Evolutionary conservation across 495 filamentous ascomycete species (phyloP), one percentile per base, ranked within the genome.

Genomic region (Lophiotrema nucula): DNA sequence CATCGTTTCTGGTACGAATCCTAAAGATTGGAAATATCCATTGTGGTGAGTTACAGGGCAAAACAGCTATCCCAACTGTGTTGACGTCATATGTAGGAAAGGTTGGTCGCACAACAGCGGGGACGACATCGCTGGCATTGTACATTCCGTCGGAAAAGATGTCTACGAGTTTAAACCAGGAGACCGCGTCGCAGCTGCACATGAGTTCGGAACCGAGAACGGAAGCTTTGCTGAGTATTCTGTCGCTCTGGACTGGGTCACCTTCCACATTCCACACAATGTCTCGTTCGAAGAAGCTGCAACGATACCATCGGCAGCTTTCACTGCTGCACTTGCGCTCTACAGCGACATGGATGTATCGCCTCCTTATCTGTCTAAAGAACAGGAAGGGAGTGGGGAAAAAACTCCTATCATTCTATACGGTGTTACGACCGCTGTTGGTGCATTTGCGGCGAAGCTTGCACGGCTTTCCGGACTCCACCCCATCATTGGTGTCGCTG

Each of bases 1-100:
- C 2, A 44, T 53, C 18, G 48, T 53, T 22, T 47, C 58, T 23
- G 63, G 59, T 11, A 45, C 59, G 24, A 66, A 66, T 37, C 63
- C 63, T 15, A 66, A 66, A 41, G 63, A 66, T 49, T 66, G 56
- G 56, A 57, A 57, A 41, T 22, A 50, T 50, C 43, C 53, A n/a
- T n/a, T n/a, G n/a, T n/a, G n/a, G n/a, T n/a, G 22, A 5, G 16
- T 3, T 18, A 33, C 21, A 10, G 12, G 3, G 5, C 28, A 41
- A 11, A 53, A 49, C n/a, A n/a, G n/a, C 2, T 10, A 55, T 23
- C 18, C n/a, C 13, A 18, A 16, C 13, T 24, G 15, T 39, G 13
- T 27, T 16, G 37, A 4, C 15, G 18, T 43, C 43, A n/a, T n/a
- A n/a, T n/a, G n/a, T n/a, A n/a, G n/a, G n/a, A n/a, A n/a, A n/a